These are phyloP conservation scores for Marasmius oreades DNA, from an alignment of 1,284 basidiomycete species.

Conservation along the genomic window DNA sequence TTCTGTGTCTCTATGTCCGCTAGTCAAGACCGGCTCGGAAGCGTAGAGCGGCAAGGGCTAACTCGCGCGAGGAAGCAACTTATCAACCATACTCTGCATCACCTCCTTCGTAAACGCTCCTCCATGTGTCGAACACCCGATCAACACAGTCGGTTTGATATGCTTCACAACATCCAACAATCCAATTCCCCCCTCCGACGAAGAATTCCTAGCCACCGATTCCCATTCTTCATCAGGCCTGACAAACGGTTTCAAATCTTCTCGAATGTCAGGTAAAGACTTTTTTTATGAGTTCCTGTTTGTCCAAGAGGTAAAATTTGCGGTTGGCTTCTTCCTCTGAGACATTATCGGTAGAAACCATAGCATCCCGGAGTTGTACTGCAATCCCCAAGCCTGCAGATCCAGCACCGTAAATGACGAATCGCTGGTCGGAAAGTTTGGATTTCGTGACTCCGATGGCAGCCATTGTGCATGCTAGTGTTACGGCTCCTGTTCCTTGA, in stretches of 20 bases:
- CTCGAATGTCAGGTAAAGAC: slow-evolving; percentile 49
- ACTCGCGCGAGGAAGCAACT: too few relatives aligned
- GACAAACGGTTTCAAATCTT: slow-evolving; percentile 54
- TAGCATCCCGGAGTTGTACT: slow-evolving; percentile 71
- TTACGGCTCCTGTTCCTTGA: slow-evolving; percentile 85
- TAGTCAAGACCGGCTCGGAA: too few relatives aligned
- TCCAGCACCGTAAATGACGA: slow-evolving; percentile 79
- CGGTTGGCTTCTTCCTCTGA: slow-evolving; percentile 54
- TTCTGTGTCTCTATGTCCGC: too few relatives aligned
- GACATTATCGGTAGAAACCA: slow-evolving; percentile 60
- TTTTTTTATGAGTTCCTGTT: slow-evolving; percentile 54
- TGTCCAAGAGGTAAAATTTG: slow-evolving; percentile 67
- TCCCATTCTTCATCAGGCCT: slow-evolving; percentile 54
- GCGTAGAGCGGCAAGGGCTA: too few relatives aligned
- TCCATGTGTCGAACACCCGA: slow-evolving; percentile 77
- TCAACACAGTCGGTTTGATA: slow-evolving; percentile 69
- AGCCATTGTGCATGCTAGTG: slow-evolving; percentile 74
- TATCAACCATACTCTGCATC: slow-evolving; percentile 69
- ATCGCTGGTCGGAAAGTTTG: slow-evolving; percentile 70
- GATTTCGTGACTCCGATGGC: slow-evolving; percentile 73
- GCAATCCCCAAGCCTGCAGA: slow-evolving; percentile 82
- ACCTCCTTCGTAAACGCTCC: slow-evolving; percentile 84
- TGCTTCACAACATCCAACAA: slow-evolving; percentile 69
- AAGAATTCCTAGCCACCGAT: too few relatives aligned
- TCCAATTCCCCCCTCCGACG: slow-evolving; percentile 42